Base-by-base conservation (phyloP, 2,329 filamentous ascomycete species). In the Fusarium algeriense region DNA sequence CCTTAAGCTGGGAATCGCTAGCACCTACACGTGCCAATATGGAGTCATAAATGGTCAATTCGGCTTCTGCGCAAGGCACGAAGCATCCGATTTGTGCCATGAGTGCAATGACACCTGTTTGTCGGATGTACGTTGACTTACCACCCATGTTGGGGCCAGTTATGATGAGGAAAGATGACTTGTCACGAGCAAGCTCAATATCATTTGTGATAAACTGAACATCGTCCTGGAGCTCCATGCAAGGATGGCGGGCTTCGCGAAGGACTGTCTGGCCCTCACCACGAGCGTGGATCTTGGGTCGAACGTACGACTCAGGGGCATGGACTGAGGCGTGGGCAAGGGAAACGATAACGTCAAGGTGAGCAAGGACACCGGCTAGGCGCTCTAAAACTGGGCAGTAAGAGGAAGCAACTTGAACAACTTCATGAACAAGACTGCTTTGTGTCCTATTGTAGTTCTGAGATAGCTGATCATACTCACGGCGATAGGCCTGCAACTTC, bases 101-200 rank as follows among this genome's bases (percentile, higher is more conserved):
- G 38, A 99, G 88, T 2, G 96, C 95, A 66, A 99, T 96, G 57
- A 98, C 96, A 35, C 95, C 96, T 26, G 97, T 97, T 80, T 98
- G 96, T 20, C 97, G 92, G 78, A 99, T 99, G 80, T 98, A 99
- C 0, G 95, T 99, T 12, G 94, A 97, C 83, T 99, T 99, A 75
- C 96, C 96, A 74, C 96, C 97, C 96, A 99, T 99, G 82, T 99
- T 99, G 54, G 96, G 96, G 0, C 96, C 96, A 0, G 95, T 98
- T 79, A 98, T 98, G 83, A 98, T 95, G 41, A 98, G 87, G 82
- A 99, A 98, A 6, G 95, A 94, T 0, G 94, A 97, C 50, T 89
- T 86, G 62, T 91, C 91, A 12, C 94, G 91, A 8, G 89, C 86
- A 40, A 99, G 89, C 57, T 91, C 90, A 26, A 98, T 93, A 75